phyloP scores from a whole-genome alignment of 2,329 filamentous ascomycete genomes.

The Xylariaceae sp. region DNA sequence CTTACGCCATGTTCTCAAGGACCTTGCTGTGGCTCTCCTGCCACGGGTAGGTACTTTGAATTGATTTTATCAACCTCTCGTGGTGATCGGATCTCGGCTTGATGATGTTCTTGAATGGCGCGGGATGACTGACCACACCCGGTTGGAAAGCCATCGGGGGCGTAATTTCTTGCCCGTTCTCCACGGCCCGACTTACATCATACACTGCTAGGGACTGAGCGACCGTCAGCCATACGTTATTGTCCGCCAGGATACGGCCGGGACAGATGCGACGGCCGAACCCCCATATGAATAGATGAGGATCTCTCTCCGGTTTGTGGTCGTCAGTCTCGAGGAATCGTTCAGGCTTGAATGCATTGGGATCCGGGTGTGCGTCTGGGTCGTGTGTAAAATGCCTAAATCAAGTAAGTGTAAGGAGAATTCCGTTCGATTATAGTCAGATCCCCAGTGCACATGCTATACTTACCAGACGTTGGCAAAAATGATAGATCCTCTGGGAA shows the following conservation, averaged over 20 bases:
- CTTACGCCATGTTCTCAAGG: too few relatives aligned
- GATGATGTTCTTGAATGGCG: conserved; percentile 21
- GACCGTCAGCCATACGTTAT: conserved; percentile 32
- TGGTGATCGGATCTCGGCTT: conserved; percentile 23
- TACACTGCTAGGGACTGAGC: conserved; percentile 46
- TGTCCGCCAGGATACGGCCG: conserved; percentile 31
- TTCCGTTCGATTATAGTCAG: not conserved
- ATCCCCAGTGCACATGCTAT: not conserved
- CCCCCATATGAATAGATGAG: conserved; percentile 28
- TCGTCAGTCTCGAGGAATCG: conserved; percentile 31
- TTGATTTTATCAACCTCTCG: conserved; percentile 20
- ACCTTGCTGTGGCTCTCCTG: not conserved
- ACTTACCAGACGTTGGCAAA: conserved; percentile 4
- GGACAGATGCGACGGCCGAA: conserved; percentile 38
- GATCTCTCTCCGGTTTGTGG: conserved; percentile 27
- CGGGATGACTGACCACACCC: conserved; percentile 24
- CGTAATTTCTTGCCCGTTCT: conserved; percentile 34
- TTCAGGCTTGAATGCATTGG: conserved; percentile 32
- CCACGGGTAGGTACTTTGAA: conserved; percentile 3
- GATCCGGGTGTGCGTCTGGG: too few relatives aligned
- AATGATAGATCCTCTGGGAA: conserved; percentile 15
- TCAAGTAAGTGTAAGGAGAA: not conserved
- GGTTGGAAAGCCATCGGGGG: conserved; percentile 9
- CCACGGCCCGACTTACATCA: conserved; percentile 35
- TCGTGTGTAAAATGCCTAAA: too few relatives aligned